Conservation (phyloP, 768 basidiomycete genomes). For the Tricholomella constricta region DNA sequence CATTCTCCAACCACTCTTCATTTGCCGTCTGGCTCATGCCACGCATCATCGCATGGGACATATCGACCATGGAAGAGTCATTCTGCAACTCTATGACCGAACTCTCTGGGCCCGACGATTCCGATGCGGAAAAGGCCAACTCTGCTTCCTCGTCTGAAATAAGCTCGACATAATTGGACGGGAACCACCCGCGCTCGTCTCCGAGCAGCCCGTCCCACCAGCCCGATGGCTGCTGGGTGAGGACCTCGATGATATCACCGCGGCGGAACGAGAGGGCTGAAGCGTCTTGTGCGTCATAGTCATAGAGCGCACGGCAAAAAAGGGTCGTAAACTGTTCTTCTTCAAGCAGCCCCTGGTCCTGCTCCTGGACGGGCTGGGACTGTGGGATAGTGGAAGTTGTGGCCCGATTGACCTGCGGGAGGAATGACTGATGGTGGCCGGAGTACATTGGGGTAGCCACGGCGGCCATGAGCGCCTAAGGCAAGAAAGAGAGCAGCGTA, state of each 20-base stretch:
- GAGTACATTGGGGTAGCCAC: constrained; percentile 33
- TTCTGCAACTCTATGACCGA: constrained; percentile 22
- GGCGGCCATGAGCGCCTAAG: constrained; percentile 27
- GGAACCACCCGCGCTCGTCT: constrained; percentile 95
- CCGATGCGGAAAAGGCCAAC: constrained; percentile 54
- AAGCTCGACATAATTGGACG: constrained; percentile 87
- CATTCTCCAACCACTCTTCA: constrained; percentile 63
- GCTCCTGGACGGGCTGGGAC: constrained; percentile 23
- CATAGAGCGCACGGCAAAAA: constrained; percentile 91
- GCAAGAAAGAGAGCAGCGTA: constrained; percentile 10
- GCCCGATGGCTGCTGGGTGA: constrained; percentile 87
- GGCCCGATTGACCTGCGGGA: constrained; percentile 21
- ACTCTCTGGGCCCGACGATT: constrained; percentile 41
- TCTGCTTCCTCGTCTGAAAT: constrained; percentile 85
- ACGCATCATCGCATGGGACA: constrained; percentile 50
- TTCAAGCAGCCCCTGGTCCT: constrained; percentile 43
- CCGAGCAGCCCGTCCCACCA: constrained; percentile 98
- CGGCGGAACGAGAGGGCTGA: constrained; percentile 87
- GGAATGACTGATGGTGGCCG: constrained; percentile 21
- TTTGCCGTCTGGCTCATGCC: constrained; percentile 42
- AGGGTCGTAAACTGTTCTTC: constrained; percentile 71
- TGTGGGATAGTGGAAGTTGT: constrained; percentile 19
- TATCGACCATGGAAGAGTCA: constrained; percentile 43
- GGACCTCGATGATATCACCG: constrained; percentile 92
- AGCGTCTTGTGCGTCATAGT: constrained; percentile 84